Conservation (phyloP, 2,329 filamentous ascomycete genomes). For the Biscogniauxia mediterranea region DNA sequence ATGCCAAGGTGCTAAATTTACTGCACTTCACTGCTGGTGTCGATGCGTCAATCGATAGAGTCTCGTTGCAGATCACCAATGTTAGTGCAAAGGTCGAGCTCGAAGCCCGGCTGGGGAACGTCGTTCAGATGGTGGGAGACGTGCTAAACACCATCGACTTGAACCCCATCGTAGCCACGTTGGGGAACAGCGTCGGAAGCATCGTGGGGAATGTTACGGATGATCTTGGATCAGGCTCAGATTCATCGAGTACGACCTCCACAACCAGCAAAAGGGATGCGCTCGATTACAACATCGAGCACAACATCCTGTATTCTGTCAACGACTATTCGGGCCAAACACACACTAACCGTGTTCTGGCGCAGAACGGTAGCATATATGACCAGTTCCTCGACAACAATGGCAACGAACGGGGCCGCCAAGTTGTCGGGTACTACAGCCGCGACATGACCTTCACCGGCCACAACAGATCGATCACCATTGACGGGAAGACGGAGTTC, state of each 20-base stretch:
- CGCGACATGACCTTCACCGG: conserved; percentile 55
- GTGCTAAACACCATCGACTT: conserved; percentile 58
- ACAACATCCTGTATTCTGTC: conserved; percentile 60
- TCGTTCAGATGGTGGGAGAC: conserved; percentile 58
- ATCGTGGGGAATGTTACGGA: conserved; percentile 45
- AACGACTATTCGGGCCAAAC: conserved; percentile 57
- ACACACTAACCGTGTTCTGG: conserved; percentile 56
- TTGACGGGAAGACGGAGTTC: conserved; percentile 44
- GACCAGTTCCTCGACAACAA: conserved; percentile 55
- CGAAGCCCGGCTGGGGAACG: conserved; percentile 58
- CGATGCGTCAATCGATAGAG: conserved; percentile 55
- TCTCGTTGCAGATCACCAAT: conserved; percentile 56
- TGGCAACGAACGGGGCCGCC: conserved; percentile 43
- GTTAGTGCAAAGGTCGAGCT: conserved; percentile 57
- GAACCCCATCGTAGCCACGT: conserved; percentile 55
- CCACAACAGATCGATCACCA: conserved; percentile 45
- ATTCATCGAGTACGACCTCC: conserved; percentile 24
- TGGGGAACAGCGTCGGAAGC: conserved; percentile 47
- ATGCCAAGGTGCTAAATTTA: conserved; percentile 56
- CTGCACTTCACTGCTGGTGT: conserved; percentile 62
- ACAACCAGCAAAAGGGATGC: conserved; percentile 23
- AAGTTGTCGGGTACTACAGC: conserved; percentile 48
- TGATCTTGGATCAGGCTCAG: conserved; percentile 26
- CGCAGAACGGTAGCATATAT: conserved; percentile 53
- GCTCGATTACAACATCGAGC: conserved; percentile 45